Conservation (phyloP, 2,329 filamentous ascomycete species). For the Alternaria viburni region DNA sequence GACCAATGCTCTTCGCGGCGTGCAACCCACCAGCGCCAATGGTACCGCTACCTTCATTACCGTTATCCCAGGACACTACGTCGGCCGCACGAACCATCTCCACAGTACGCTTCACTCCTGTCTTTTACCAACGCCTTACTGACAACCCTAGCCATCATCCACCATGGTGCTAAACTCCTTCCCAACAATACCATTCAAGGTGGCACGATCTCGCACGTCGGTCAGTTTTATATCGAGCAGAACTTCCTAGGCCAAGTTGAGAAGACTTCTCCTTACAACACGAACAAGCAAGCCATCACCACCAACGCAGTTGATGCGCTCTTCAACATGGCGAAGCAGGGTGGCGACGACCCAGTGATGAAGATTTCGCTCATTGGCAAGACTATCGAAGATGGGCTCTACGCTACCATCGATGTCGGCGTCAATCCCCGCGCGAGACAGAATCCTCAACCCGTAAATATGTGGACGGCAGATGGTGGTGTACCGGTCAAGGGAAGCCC, state of each 20-base stretch:
- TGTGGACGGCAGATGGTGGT: constrained; percentile 37
- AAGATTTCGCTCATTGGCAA: constrained; percentile 64
- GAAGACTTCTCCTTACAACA: constrained; percentile 52
- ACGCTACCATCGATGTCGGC: constrained; percentile 41
- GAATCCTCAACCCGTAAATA: constrained; percentile 37
- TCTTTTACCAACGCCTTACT: background rate
- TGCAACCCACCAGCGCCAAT: constrained; percentile 55
- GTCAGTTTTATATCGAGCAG: constrained; percentile 70
- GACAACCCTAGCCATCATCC: constrained; percentile 38
- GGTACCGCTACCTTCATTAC: constrained; percentile 59
- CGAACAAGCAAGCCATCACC: constrained; percentile 53
- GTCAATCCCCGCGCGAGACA: constrained; percentile 37
- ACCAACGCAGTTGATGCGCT: constrained; percentile 60
- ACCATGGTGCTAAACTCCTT: constrained; percentile 49
- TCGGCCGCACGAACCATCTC: constrained; percentile 40
- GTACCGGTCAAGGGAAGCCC: constrained; percentile 31
- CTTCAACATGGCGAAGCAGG: constrained; percentile 55
- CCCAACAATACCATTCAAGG: constrained; percentile 60
- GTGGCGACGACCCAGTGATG: constrained; percentile 61
- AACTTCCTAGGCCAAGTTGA: constrained; percentile 61
- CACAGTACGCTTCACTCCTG: constrained; percentile 30
- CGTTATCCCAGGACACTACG: constrained; percentile 54
- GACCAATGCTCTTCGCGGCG: constrained; percentile 55
- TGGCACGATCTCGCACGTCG: constrained; percentile 63
- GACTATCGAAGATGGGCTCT: constrained; percentile 38